Conservation (phyloP, 2,329 filamentous ascomycete species). For the Penicillium sp. region DNA sequence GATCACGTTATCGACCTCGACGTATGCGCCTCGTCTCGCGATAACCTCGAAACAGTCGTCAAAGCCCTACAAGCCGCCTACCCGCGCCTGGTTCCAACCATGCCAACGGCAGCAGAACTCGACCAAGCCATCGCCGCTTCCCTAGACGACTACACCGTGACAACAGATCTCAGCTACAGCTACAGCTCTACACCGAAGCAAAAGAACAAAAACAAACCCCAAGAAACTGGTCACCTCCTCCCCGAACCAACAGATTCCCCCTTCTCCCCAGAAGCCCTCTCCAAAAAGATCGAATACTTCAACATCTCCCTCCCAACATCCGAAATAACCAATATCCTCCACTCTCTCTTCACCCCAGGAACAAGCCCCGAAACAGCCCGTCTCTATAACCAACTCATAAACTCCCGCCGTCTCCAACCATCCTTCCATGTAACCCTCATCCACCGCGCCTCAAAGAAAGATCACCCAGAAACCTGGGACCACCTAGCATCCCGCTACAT, state of each 20-base stretch:
- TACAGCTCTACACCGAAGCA: constrained; percentile 34
- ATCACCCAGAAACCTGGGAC: constrained; percentile 71
- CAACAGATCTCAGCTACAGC: constrained; percentile 65
- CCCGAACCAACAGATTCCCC: background rate
- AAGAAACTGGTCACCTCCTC: constrained; percentile 11
- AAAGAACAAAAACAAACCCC: constrained; percentile 37
- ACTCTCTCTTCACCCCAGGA: constrained; percentile 63
- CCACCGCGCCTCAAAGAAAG: constrained; percentile 65
- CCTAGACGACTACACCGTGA: constrained; percentile 72
- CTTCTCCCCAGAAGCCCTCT: constrained; percentile 37
- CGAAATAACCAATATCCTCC: constrained; percentile 59
- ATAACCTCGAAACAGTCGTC: constrained; percentile 80
- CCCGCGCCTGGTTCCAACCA: constrained; percentile 64
- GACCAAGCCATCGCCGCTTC: constrained; percentile 76
- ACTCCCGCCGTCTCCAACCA: constrained; percentile 71
- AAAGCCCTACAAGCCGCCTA: constrained; percentile 70
- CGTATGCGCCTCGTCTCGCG: constrained; percentile 70
- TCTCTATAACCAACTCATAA: constrained; percentile 74
- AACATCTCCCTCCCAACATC: constrained; percentile 54
- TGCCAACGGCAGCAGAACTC: constrained; percentile 71
- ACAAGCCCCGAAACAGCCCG: constrained; percentile 54
- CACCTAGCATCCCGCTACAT: constrained; percentile 63
- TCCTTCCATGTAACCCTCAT: constrained; percentile 93
- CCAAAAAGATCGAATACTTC: constrained; percentile 65
- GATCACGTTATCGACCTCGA: constrained; percentile 83